phyloP scores from a whole-genome alignment of 768 basidiomycete genomes.

The Daedaleopsis nitida region DNA sequence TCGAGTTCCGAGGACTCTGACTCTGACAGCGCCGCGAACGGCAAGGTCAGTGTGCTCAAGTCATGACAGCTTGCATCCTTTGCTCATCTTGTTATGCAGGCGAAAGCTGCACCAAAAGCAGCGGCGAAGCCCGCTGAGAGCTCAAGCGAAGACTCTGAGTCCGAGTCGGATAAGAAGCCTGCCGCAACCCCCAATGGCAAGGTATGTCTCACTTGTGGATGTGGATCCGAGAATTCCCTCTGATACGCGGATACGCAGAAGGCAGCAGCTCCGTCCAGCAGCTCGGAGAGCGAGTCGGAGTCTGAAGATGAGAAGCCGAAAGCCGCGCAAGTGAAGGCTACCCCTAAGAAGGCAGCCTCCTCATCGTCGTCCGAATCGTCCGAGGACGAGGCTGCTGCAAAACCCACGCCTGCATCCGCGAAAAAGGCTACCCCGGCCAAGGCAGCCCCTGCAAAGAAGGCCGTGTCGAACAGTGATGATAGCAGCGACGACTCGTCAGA shows the following conservation, averaged over 20 bases:
- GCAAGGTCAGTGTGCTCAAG: conserved; percentile 17
- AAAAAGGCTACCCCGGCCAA: conserved; percentile 27
- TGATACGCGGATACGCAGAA: background rate
- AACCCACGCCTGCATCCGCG: conserved; percentile 24
- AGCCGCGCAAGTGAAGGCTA: conserved; percentile 36
- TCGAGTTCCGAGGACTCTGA: conserved; percentile 1
- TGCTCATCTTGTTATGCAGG: background rate
- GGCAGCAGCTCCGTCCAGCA: conserved; percentile 15
- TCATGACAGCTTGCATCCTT: too few species aligned
- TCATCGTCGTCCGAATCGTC: conserved; percentile 25
- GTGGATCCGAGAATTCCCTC: background rate
- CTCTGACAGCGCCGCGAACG: conserved; percentile 22
- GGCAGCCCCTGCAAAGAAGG: conserved; percentile 29
- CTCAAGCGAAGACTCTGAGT: conserved; percentile 27
- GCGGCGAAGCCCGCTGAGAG: conserved; percentile 11
- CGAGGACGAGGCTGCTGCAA: conserved; percentile 26
- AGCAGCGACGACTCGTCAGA: conserved; percentile 25
- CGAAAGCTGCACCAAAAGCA: conserved; percentile 16
- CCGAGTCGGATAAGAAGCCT: conserved; percentile 48
- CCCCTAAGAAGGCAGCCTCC: conserved; percentile 24
- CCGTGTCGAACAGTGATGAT: conserved; percentile 23
- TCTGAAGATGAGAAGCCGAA: conserved; percentile 42
- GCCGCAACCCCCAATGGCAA: conserved; percentile 27
- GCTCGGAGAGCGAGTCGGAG: conserved; percentile 27
- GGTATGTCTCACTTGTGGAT: conserved; percentile 12